Evolutionary conservation across 495 filamentous ascomycete genomes (phyloP).

Genomic region (Collariella sp.): DNA sequence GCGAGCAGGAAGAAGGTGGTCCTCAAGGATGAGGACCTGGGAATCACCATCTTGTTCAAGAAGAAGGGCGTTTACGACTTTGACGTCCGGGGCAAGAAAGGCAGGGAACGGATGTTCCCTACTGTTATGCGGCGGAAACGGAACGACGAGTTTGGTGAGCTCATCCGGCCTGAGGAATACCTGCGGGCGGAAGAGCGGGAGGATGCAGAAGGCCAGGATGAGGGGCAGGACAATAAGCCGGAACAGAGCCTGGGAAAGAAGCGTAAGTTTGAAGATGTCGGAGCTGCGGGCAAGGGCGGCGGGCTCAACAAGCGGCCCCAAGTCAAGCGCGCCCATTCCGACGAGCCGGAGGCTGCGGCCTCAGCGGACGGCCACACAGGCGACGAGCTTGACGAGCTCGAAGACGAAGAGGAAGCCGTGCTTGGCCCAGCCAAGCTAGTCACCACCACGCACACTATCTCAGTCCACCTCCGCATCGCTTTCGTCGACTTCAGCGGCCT

Average conservation of each 20-base stretch:
- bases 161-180: conserved; percentile 89
- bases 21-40: conserved; percentile 75
- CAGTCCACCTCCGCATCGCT: conserved; percentile 63
- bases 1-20: conserved; percentile 73
- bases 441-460: conserved; percentile 49
- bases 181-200: conserved; percentile 88
- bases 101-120: conserved; percentile 87
- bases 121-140: conserved; percentile 71
- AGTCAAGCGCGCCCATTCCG: conserved; percentile 25
- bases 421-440: conserved; percentile 69
- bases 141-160: conserved; percentile 84
- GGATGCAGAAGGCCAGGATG: conserved; percentile 58
- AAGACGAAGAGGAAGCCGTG: conserved; percentile 50
- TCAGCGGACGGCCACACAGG: conserved; percentile 32
- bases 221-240: conserved; percentile 35
- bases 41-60: conserved; percentile 83
- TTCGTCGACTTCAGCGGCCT: conserved; percentile 89
- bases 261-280: conserved; percentile 78
- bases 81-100: conserved; percentile 86
- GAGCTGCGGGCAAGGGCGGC: conserved; percentile 32
- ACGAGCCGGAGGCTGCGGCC: conserved; percentile 35
- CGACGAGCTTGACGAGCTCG: conserved; percentile 46
- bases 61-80: conserved; percentile 83
- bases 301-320: conserved; percentile 35
- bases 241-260: conserved; percentile 80